A percentile compares a stretch with the other conserved stretches of the same genome.
Conservation (phyloP, 495 filamentous ascomycete species). For the Rostrohypoxylon terebratum region DNA sequence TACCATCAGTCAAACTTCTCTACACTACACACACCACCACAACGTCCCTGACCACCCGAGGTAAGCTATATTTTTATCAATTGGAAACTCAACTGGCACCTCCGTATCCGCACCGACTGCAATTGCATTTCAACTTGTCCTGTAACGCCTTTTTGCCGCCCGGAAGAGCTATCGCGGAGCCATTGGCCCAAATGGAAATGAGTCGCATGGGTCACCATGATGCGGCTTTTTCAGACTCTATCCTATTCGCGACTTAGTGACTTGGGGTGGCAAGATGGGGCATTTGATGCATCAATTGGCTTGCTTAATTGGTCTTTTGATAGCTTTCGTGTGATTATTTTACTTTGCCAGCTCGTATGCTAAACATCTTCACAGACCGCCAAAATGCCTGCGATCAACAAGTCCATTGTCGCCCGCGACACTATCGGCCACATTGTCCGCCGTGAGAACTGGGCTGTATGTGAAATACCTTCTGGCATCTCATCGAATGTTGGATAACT, state of each 20-base stretch:
- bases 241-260: neutral
- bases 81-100: constrained; percentile 20
- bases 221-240: constrained; percentile 33
- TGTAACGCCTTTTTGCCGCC: neutral
- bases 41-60: constrained; percentile 12
- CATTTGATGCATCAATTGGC: constrained; percentile 7
- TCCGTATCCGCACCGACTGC: constrained; percentile 7
- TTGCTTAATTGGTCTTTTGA: constrained; percentile 6
- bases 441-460: constrained; percentile 61
- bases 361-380: constrained; percentile 32
- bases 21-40: constrained; percentile 31
- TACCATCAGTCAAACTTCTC: constrained; percentile 29
- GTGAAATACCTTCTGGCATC: constrained; percentile 6
- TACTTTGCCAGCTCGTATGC: constrained; percentile 11
- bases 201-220: constrained; percentile 3
- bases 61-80: constrained; percentile 45
- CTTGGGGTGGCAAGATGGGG: neutral
- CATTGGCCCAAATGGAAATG: neutral
- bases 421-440: constrained; percentile 58
- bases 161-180: neutral
- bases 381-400: constrained; percentile 62
- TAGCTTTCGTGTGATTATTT: neutral
- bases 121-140: constrained; percentile 7
- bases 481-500: neutral
- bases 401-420: constrained; percentile 62